Evolutionary conservation across 805 yeast species (phyloP), one percentile per base, ranked within the genome.

Genomic region (Debaryomyces hansenii): DNA sequence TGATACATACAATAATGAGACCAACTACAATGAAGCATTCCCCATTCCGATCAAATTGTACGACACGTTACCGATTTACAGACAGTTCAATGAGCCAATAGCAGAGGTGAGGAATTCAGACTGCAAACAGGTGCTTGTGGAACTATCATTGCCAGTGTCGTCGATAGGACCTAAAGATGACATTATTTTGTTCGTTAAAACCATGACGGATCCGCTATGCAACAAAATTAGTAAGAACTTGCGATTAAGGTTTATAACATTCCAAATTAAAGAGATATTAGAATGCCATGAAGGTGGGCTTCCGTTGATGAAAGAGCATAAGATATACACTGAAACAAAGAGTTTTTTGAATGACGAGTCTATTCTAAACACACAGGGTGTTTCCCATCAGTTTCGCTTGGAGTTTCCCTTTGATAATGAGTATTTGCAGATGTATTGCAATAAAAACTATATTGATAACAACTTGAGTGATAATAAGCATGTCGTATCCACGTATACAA

Each of bases 91-190:
- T 51, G 84, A 82, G 51, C 77, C 82, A 0, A 62, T 79, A 0
- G 58, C 70, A 10, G 80, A 75, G 47, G 59, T 66, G 1, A 65
- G 66, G 3, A 67, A 63, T 12, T 75, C 85, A 0, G 63, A 70
- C 14, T 87, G 83, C 56, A 68, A 70, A 9, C 78, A 74, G 48
- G 70, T 78, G 9, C 55, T 75, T 28, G 67, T 78, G 7, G 78
- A 76, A 18, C 66, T 78, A 41, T 63, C 67, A 5, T 53, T 83
- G 15, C 79, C 83, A 1, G 70, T 72, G 5, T 70, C 82, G 5
- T 76, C 84, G 28, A 71, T 83, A n/a, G 84, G 87, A 1, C 84
- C 84, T 0, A 70, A 69, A 42, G 90, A 84, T 56, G 61, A 64
- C 5, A 56, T 83, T 6, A 52, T 57, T 5, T 42, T 82, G 5